These are phyloP conservation scores for Neodidymelliopsis sp. DNA, from an alignment of 2,329 filamentous ascomycete species.

Conservation along the genomic window DNA sequence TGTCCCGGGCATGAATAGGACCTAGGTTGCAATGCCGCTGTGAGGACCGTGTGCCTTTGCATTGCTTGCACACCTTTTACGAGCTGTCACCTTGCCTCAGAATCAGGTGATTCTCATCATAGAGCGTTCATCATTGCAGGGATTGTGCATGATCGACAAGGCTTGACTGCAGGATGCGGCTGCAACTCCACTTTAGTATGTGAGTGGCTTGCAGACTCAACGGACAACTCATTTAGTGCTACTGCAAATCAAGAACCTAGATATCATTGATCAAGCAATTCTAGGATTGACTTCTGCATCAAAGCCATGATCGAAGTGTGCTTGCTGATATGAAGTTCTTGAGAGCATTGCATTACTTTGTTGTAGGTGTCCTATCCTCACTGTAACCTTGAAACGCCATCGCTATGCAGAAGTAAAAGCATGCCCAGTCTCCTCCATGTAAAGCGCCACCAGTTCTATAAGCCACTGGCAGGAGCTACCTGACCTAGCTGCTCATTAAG, in stretches of 20 bases:
- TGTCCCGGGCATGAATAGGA: not conserved
- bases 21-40: not conserved
- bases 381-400: slow-evolving; percentile 30
- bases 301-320: too few species aligned
- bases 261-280: too few species aligned
- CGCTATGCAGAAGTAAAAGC: slow-evolving; percentile 40
- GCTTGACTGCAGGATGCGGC: slow-evolving; percentile 3
- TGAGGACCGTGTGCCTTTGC: not conserved
- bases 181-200: slow-evolving; percentile 1
- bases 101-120: slow-evolving; percentile 14
- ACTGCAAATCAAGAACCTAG: too few species aligned
- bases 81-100: slow-evolving; percentile 6
- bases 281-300: too few species aligned
- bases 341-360: not conserved
- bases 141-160: slow-evolving; percentile 7
- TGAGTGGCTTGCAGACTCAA: not conserved
- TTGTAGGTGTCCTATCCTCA: not conserved
- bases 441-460: not conserved
- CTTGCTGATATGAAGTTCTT: not conserved
- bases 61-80: slow-evolving; percentile 3
- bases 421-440: not conserved
- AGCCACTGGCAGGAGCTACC: slow-evolving; percentile 6
- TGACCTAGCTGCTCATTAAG: slow-evolving; percentile 64
- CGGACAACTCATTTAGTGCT: too few species aligned
- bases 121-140: slow-evolving; percentile 7